Evolutionary conservation across 1,284 basidiomycete species (phyloP), one percentile per base, ranked within the genome.

Genomic region (Heterobasidion annosum): DNA sequence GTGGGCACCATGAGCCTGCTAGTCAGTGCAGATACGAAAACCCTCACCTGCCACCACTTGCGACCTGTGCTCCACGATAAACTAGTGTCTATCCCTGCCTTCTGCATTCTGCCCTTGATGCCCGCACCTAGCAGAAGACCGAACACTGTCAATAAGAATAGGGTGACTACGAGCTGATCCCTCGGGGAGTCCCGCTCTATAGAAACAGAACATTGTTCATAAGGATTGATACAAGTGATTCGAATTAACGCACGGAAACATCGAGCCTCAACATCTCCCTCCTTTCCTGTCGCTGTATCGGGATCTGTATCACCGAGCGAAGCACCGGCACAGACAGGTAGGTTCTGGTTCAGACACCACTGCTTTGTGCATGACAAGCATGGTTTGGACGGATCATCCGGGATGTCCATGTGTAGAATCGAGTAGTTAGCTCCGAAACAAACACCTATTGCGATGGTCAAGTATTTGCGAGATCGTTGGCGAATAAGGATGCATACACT

Each of bases 261-360:
- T 66, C 91, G 78, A 57, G 93, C 93, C 72, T 95, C 91, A 40
- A 98, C 91, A 68, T 97, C 93, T 25, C 93, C 93, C 67, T 96
- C 94, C 64, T 92, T 93, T n/a, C 94, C 94, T 1, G 93, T 95
- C 7, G 89, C 93, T 18, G 88, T 93, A 68, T 98, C 93, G 19
- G 86, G 88, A 70, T 98, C 83, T 40, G 89, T 85, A 63, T 93
- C 88, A 33, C 92, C 93, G 37, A 93, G 72, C 52, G 85, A 78
- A 35, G 94, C 94, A 46, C 88, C 90, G 52, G 81, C 76, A 65
- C 94, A 97, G 52, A 93, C 95, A 7, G 79, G 72, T 34, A 97
- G 77, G 65, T 94, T 93, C 69, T 93, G 94, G 65, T 96, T 93
- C 52, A 95, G 74, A 71, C 94, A 98, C 86, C 93, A 98, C 67